Evolutionary conservation across 179 eudicot species (phyloP), one percentile per base, ranked within the genome.

Genomic region (Silene vulgaris): DNA sequence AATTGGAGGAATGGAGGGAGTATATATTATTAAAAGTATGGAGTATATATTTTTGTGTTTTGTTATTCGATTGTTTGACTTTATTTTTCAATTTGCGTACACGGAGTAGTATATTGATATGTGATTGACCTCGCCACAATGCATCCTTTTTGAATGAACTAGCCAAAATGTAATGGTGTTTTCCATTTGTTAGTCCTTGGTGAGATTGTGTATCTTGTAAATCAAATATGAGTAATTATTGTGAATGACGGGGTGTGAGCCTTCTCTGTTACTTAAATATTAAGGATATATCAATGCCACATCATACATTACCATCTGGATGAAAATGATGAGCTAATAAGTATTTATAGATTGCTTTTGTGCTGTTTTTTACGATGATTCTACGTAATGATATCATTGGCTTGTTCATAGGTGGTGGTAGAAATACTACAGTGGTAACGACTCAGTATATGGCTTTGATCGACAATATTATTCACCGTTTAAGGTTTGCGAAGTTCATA

Each of bases 361-460:
- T 30, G 79, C 6, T 73, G 73, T 59, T 52, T 57, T 20, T 11
- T 20, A 26, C 29, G 30, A 17, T 13, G 32, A 35, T 69, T 17
- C 28, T 20, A 4, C 74, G 66, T 74, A 16, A 68, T 17, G 19
- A 37, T 62, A 30, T 19, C 13, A 19, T 4, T 29, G 69, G 63
- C 50, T 60, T 80, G 57, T 50, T 79, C 77, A 75, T 76, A 92
- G 97, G 90, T 72, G 89, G 76, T 65, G 84, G 79, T 79, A 85
- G 87, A 67, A 90, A 87, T 59, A 77, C 87, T 56, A 80, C 86
- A 13, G 75, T 67, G 78, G 73, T 84, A 73, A 32, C 79, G 17
- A 95, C 99, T 20, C 91, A 87, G 69, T 95, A 95, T 80, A 88
- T 92, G 90, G 97, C 83, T 6, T 50, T 95, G 81, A 88, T 92